Evolutionary conservation across 352 stramenopile species (phyloP).

Genomic region (Globisporangium spiculum): DNA sequence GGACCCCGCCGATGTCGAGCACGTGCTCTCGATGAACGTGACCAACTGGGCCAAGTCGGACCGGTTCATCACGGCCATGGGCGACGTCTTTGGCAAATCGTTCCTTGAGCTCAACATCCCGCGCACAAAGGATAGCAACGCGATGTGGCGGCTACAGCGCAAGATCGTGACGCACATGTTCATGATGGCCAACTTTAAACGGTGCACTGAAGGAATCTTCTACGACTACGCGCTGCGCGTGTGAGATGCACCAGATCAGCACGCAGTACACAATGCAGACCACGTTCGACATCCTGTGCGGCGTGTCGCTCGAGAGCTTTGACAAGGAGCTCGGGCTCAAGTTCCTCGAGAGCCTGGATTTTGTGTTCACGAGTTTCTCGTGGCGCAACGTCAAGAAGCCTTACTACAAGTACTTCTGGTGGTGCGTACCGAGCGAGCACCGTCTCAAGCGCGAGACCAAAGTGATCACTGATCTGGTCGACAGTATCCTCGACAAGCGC

Average conservation of each 20-base stretch:
- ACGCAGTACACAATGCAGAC: not conserved
- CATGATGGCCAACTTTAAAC: conserved; percentile 18
- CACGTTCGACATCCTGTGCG: not conserved
- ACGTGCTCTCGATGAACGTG: conserved; percentile 22
- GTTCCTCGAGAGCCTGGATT: not conserved
- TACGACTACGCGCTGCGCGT: conserved; percentile 1
- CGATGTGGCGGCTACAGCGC: conserved; percentile 31
- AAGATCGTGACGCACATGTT: conserved; percentile 65
- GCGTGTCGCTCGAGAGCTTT: not conserved
- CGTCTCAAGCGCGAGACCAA: not conserved
- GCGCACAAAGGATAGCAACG: conserved; percentile 16
- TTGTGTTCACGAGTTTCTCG: not conserved
- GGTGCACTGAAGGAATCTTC: conserved; percentile 1
- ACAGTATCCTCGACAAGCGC: not conserved
- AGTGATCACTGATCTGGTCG: not conserved
- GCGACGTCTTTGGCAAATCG: not conserved
- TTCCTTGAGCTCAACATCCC: conserved; percentile 22
- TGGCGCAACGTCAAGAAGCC: not conserved
- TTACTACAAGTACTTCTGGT: not conserved
- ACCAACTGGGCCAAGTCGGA: conserved; percentile 24
- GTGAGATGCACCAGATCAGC: not conserved
- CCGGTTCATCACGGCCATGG: conserved; percentile 14
- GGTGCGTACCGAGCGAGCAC: not conserved
- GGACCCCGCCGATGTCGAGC: conserved; percentile 17
- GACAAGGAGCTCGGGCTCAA: conserved; percentile 17